These are phyloP conservation scores for Emergomyces orientalis DNA, from an alignment of 2,329 filamentous ascomycete genomes.

Conservation along the genomic window DNA sequence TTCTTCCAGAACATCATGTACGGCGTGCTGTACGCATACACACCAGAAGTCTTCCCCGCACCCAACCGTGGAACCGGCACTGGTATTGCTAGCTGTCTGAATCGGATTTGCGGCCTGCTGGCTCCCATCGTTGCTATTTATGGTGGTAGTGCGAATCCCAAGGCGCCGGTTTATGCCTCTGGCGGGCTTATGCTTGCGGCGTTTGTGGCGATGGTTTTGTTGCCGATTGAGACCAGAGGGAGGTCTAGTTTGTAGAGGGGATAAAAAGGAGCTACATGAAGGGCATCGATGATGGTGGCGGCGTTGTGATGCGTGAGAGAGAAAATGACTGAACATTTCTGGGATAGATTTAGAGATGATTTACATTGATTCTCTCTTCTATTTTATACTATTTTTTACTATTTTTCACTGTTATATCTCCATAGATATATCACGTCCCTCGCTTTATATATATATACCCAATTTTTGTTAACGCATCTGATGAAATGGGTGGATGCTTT, in stretches of 20 bases:
- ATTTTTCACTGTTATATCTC: background rate
- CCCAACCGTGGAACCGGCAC: slow-evolving; percentile 47
- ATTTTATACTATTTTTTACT: background rate
- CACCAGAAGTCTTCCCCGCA: slow-evolving; percentile 50
- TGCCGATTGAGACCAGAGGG: slow-evolving; percentile 41
- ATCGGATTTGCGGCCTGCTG: slow-evolving; percentile 37
- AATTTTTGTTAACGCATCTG: background rate
- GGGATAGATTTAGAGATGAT: background rate
- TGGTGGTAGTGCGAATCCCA: slow-evolving; percentile 28
- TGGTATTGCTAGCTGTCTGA: slow-evolving; percentile 39
- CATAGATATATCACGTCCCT: background rate
- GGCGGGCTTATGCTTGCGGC: slow-evolving; percentile 38
- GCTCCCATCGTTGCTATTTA: slow-evolving; percentile 40
- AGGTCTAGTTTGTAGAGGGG: slow-evolving; percentile 31
- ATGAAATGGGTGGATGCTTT: background rate
- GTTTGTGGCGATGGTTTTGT: slow-evolving; percentile 37
- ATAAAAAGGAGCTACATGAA: background rate
- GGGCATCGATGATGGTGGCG: too few species aligned
- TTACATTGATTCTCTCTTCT: background rate
- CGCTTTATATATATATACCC: background rate
- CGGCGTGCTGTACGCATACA: slow-evolving; percentile 50
- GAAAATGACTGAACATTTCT: background rate
- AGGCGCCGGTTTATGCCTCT: slow-evolving; percentile 39
- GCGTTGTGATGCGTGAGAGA: background rate
- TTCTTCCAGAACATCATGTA: slow-evolving; percentile 52